These are phyloP conservation scores for Penicillium dipodomyicola DNA, from an alignment of 495 filamentous ascomycete species.

Conservation along the genomic window DNA sequence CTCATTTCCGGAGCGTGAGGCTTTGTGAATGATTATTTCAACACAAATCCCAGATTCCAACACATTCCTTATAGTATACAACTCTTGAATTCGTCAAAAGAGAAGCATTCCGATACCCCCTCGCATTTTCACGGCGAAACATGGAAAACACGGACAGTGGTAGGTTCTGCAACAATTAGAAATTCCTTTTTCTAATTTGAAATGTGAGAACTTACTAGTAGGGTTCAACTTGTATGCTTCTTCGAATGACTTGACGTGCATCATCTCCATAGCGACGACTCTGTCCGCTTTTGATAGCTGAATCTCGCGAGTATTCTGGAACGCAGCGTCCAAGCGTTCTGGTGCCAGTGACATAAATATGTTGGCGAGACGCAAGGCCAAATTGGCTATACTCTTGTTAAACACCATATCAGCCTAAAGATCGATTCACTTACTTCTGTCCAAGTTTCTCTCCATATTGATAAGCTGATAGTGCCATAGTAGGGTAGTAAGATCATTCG, in stretches of 20 bases:
- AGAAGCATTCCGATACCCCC: background rate
- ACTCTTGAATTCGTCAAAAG: background rate
- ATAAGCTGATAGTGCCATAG: too few relatives aligned
- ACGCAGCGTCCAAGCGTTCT: conserved; percentile 2
- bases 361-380: background rate
- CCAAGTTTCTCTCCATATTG: background rate
- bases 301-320: background rate
- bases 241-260: background rate
- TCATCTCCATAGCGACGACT: background rate
- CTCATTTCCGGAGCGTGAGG: too few relatives aligned
- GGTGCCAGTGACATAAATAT: background rate
- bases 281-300: background rate
- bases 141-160: too few relatives aligned
- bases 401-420: background rate
- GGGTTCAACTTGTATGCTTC: background rate
- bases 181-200: background rate
- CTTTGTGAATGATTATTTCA: too few relatives aligned
- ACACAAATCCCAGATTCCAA: too few relatives aligned
- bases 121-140: background rate
- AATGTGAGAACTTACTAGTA: background rate
- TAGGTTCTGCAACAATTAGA: background rate
- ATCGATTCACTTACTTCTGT: background rate
- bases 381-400: background rate
- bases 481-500: too few relatives aligned
- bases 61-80: background rate